These are phyloP conservation scores for Glaciozyma martinii DNA, from an alignment of 768 basidiomycete species.

Conservation along the genomic window DNA sequence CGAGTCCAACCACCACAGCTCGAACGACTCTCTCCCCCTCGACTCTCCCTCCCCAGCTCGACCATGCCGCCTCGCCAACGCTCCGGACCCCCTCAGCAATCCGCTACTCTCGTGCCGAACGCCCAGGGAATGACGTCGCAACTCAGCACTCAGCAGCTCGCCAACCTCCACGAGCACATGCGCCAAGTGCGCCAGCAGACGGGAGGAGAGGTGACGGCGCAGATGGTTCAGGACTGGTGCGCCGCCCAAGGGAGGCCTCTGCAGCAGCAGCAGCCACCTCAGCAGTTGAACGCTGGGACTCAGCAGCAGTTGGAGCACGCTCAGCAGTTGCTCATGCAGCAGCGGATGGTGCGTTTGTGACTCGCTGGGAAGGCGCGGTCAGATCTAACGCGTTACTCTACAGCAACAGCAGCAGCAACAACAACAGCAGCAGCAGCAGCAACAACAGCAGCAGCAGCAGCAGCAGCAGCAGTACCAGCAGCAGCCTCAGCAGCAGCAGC, in stretches of 20 bases:
- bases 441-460: neutral
- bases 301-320: neutral
- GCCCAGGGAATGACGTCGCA: neutral
- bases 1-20: too few species aligned
- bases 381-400: too few species aligned
- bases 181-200: conserved; percentile 15
- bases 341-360: too few species aligned
- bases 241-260: neutral
- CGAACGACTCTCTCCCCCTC: neutral
- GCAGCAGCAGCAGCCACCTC: neutral
- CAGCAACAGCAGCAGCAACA: neutral
- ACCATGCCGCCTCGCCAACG: conserved; percentile 4
- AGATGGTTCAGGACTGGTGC: conserved; percentile 25
- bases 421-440: conserved; percentile 14
- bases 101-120: too few species aligned
- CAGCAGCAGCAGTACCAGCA: neutral
- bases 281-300: too few species aligned
- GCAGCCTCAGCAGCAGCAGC: neutral
- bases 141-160: conserved; percentile 18
- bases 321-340: too few species aligned
- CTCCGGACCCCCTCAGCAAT: too few species aligned
- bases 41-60: neutral
- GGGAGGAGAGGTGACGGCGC: conserved; percentile 23
- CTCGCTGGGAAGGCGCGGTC: too few species aligned
- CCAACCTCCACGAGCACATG: conserved; percentile 24